phyloP scores from a whole-genome alignment of 2,329 filamentous ascomycete species.

The Sporothrix humicola region DNA sequence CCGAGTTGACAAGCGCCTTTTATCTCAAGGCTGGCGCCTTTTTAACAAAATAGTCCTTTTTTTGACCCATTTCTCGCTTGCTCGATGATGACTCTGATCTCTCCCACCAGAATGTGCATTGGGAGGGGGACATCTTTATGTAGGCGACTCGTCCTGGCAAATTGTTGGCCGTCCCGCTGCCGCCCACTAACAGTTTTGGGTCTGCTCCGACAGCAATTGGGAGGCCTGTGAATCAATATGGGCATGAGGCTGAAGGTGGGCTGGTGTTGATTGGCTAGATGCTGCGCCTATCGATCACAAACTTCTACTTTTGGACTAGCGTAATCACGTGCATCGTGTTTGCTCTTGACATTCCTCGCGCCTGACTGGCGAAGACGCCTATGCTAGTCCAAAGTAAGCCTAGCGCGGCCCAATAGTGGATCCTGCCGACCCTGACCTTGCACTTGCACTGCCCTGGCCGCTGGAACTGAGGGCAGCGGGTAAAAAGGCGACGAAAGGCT shows the following conservation, averaged over 20 bases:
- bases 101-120: not conserved
- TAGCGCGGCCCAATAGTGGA: not conserved
- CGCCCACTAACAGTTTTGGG: constrained; percentile 16
- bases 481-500: constrained; percentile 25
- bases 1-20: constrained; percentile 5
- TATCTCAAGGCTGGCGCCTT: constrained; percentile 11
- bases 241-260: not conserved
- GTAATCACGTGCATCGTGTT: not conserved
- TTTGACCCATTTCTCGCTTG: not conserved
- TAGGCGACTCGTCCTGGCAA: constrained; percentile 18
- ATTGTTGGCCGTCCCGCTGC: not conserved
- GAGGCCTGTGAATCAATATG: constrained; percentile 1
- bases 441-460: constrained; percentile 9
- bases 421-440: not conserved
- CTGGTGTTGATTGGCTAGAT: not conserved
- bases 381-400: not conserved
- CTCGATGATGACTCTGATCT: too few species aligned
- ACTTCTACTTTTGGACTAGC: not conserved
- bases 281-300: constrained; percentile 11
- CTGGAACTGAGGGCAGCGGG: not conserved
- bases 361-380: constrained; percentile 3
- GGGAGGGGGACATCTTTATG: constrained; percentile 2
- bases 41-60: not conserved
- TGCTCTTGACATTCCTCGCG: not conserved
- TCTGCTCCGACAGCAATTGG: not conserved